phyloP scores from a whole-genome alignment of 1,284 basidiomycete species.

The Coriolopsis trogii region DNA sequence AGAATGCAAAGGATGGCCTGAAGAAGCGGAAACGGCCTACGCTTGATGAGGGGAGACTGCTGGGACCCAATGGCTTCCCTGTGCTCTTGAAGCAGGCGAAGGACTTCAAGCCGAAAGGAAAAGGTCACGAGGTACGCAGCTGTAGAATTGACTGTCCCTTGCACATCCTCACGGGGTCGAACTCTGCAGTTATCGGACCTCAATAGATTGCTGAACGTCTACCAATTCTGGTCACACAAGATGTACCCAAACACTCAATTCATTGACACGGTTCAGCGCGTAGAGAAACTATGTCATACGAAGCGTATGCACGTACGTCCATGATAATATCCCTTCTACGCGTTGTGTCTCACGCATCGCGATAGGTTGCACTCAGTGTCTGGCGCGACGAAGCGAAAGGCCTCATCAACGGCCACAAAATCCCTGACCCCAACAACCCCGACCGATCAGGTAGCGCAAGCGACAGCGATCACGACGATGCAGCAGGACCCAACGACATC shows the following conservation, averaged over 20 bases:
- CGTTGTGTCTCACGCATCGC: conserved; percentile 3
- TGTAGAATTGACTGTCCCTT: not conserved
- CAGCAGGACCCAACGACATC: conserved; percentile 12
- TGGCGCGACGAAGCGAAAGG: conserved; percentile 77
- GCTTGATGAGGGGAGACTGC: conserved; percentile 73
- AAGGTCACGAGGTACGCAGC: conserved; percentile 81
- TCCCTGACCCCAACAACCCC: conserved; percentile 33
- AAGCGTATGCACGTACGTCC: conserved; percentile 78
- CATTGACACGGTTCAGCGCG: conserved; percentile 75
- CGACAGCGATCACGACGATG: conserved; percentile 21
- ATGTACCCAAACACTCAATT: conserved; percentile 90
- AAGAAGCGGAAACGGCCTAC: conserved; percentile 57
- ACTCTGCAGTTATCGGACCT: conserved; percentile 70
- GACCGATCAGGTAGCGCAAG: conserved; percentile 36
- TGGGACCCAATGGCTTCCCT: conserved; percentile 77
- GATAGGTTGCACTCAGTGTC: conserved; percentile 67
- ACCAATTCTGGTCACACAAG: conserved; percentile 91
- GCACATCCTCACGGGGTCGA: not conserved
- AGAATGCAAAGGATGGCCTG: conserved; percentile 37
- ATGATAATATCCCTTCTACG: not conserved
- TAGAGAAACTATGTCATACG: conserved; percentile 87
- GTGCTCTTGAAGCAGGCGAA: conserved; percentile 74
- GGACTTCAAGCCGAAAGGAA: conserved; percentile 79
- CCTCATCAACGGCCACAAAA: conserved; percentile 38
- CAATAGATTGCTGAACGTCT: conserved; percentile 74